Percentiles rank a stretch among this genome's conserved stretches.
Conservation (phyloP, 78 protist genomes). For the Bigelowiella natans region DNA sequence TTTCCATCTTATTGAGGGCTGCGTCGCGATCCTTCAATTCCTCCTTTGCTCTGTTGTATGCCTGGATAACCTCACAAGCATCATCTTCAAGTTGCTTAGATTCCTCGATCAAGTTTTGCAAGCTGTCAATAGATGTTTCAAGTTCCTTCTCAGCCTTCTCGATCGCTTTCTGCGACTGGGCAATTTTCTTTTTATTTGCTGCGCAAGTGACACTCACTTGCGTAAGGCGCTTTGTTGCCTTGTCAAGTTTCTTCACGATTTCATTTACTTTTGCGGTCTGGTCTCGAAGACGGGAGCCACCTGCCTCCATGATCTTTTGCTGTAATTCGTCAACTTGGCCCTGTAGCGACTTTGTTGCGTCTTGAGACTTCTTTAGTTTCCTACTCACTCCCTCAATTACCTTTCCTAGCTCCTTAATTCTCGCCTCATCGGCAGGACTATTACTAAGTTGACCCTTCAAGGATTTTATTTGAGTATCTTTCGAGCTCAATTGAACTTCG, state of each 20-base stretch:
- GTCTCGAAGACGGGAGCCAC: conserved; percentile 1
- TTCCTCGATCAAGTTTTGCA: neutral
- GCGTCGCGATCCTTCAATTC: neutral
- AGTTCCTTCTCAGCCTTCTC: neutral
- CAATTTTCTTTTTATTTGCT: neutral
- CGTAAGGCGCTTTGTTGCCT: neutral
- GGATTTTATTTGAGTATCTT: neutral
- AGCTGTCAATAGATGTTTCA: neutral
- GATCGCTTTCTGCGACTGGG: neutral
- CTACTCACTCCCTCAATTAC: neutral
- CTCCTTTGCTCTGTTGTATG: neutral
- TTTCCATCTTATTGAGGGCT: conserved; percentile 35
- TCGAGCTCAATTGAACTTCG: neutral
- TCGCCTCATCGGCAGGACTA: neutral
- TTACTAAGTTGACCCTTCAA: neutral
- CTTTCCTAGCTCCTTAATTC: neutral
- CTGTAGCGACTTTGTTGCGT: neutral
- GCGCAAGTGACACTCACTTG: neutral
- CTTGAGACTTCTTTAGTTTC: neutral
- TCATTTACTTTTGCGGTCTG: neutral
- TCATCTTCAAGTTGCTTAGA: neutral
- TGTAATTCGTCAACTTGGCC: neutral
- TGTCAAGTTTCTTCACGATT: neutral
- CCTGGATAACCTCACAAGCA: neutral
- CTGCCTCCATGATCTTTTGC: neutral